Percentiles rank a stretch among this genome's conserved stretches.
Evolutionary conservation across 2,329 filamentous ascomycete genomes (phyloP).

Genomic region (Raffaelea deltoideospora): DNA sequence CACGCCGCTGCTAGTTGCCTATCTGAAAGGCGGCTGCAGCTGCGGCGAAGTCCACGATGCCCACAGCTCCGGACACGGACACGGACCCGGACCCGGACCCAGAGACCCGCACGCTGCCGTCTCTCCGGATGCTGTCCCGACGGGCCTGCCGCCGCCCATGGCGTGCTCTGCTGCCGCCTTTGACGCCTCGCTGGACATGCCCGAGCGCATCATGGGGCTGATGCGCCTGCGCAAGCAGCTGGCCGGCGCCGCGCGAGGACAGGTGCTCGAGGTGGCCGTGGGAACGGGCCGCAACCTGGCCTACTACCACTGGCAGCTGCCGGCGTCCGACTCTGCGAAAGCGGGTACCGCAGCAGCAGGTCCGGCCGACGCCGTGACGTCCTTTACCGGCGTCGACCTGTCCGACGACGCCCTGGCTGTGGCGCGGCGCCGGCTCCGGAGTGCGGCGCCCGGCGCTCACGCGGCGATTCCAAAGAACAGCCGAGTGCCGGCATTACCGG

Average conservation of each 20-base stretch:
- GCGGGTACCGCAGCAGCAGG: slow-evolving; percentile 8
- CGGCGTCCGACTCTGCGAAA: slow-evolving; percentile 7
- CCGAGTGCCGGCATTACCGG: too few relatives aligned
- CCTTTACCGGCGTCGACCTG: slow-evolving; percentile 48
- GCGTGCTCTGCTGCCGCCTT: slow-evolving; percentile 44
- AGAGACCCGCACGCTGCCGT: too few relatives aligned
- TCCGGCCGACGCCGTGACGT: slow-evolving; percentile 22
- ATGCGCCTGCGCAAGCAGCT: slow-evolving; percentile 32
- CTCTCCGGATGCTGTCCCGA: slow-evolving; percentile 3
- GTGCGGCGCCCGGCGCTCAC: slow-evolving; percentile 23
- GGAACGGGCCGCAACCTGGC: slow-evolving; percentile 47
- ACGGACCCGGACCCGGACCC: too few relatives aligned
- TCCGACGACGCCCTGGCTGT: slow-evolving; percentile 45
- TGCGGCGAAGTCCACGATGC: slow-evolving; percentile 2
- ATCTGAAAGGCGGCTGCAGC: slow-evolving; percentile 6
- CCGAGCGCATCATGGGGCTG: slow-evolving; percentile 43
- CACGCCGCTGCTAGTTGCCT: slow-evolving; percentile 9
- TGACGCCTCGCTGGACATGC: slow-evolving; percentile 40
- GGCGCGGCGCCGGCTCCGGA: slow-evolving; percentile 34
- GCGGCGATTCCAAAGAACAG: slow-evolving; percentile 26
- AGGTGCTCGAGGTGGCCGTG: slow-evolving; percentile 48
- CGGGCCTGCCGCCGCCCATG: slow-evolving; percentile 21
- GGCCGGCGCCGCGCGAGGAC: slow-evolving; percentile 30
- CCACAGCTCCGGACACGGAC: too few relatives aligned
- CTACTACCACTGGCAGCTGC: slow-evolving; percentile 46